Evolutionary conservation across 148 eudicot species (phyloP).

Genomic region (Agrostemma githago): DNA sequence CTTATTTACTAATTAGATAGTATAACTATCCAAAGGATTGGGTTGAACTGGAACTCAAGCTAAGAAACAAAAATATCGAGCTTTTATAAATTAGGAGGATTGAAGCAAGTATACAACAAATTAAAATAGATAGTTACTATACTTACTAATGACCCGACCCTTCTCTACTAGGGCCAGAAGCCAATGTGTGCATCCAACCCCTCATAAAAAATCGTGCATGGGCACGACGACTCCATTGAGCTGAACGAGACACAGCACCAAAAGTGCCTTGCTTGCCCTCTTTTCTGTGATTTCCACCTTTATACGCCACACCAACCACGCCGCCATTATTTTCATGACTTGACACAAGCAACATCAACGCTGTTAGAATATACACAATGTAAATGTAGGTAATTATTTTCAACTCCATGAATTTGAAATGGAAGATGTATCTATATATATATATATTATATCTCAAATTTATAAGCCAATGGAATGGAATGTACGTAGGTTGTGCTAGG

Average conservation of each 20-base stretch:
- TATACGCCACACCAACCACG: not conserved
- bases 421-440: not conserved
- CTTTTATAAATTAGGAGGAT: no score
- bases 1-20: not conserved
- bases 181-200: conserved; percentile 23
- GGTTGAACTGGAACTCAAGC: not conserved
- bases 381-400: not conserved
- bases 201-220: conserved; percentile 11
- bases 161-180: conserved; percentile 30
- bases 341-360: conserved; percentile 14
- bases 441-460: not conserved
- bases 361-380: conserved; percentile 1
- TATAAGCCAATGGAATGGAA: conserved; percentile 3
- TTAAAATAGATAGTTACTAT: not conserved
- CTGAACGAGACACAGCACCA: not conserved
- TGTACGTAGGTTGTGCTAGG: not conserved
- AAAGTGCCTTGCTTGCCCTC: not conserved
- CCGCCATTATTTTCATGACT: not conserved
- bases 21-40: not conserved
- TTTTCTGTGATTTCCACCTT: not conserved
- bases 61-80: not conserved
- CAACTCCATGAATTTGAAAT: not conserved
- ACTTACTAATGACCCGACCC: conserved; percentile 26
- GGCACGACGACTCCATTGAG: not conserved
- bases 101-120: not conserved